A percentile compares a stretch with the other conserved stretches of the same genome.
Evolutionary conservation across 2,329 filamentous ascomycete genomes (phyloP).

Genomic region (Diaporthe ampelina): DNA sequence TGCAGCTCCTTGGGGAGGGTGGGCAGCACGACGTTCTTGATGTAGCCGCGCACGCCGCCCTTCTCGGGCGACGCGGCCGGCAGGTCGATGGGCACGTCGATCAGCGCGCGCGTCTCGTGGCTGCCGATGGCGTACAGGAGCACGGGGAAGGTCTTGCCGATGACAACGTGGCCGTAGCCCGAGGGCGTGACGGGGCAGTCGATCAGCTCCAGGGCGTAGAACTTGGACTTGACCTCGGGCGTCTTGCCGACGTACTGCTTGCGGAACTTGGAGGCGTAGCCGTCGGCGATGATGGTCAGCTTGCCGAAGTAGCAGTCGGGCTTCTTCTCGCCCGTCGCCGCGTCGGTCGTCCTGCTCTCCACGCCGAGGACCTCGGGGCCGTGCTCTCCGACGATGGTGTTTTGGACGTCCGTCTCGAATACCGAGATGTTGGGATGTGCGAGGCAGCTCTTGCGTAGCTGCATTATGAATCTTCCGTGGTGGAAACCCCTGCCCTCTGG

Average conservation of each 20-base stretch:
- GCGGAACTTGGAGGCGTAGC: constrained; percentile 92
- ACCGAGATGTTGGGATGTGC: constrained; percentile 87
- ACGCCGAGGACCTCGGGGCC: constrained; percentile 86
- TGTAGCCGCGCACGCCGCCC: constrained; percentile 88
- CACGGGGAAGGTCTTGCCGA: constrained; percentile 81
- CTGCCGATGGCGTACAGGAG: constrained; percentile 98
- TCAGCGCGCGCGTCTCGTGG: constrained; percentile 89
- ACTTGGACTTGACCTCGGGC: constrained; percentile 84
- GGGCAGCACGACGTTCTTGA: constrained; percentile 82
- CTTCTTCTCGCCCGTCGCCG: constrained; percentile 67
- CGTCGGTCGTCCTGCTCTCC: constrained; percentile 76
- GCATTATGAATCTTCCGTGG: constrained; percentile 92
- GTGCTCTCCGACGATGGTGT: constrained; percentile 78
- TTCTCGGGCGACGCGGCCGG: constrained; percentile 79
- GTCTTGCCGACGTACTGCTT: constrained; percentile 78
- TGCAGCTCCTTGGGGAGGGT: constrained; percentile 79
- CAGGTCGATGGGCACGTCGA: constrained; percentile 86
- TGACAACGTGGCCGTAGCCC: constrained; percentile 88
- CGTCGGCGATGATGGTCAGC: constrained; percentile 91
- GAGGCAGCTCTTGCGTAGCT: constrained; percentile 81
- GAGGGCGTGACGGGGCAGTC: constrained; percentile 84
- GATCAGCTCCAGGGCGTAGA: constrained; percentile 93
- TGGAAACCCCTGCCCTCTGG: constrained; percentile 89
- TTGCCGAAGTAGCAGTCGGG: constrained; percentile 88
- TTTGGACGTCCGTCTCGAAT: constrained; percentile 88